Conservation (phyloP, 495 filamentous ascomycete species). For the Penicillium manginii region DNA sequence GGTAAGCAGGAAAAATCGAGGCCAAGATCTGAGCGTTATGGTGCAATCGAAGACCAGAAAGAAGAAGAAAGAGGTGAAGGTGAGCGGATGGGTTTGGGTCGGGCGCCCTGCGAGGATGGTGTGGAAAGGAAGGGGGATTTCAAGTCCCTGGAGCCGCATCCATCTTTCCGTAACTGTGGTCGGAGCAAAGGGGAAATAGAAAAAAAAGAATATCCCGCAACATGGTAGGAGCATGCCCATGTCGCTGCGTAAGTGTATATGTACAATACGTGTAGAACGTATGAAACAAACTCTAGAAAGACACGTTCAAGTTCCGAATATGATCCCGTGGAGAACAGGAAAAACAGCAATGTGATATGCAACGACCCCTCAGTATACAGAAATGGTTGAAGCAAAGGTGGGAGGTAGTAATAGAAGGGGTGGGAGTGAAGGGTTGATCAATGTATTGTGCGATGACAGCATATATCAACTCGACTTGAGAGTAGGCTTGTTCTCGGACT, state of each 20-base stretch:
- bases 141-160: neutral
- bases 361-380: constrained; percentile 25
- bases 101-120: neutral
- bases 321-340: constrained; percentile 14
- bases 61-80: constrained; percentile 1
- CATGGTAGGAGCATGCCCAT: constrained; percentile 9
- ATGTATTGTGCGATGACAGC: constrained; percentile 3
- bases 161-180: neutral
- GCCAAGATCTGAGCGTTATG: neutral
- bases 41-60: neutral
- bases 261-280: constrained; percentile 35
- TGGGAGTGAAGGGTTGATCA: neutral
- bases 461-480: constrained; percentile 1
- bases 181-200: neutral
- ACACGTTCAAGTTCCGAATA: constrained; percentile 15
- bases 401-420: constrained; percentile 3
- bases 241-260: constrained; percentile 25
- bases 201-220: constrained; percentile 1
- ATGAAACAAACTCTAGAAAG: constrained; percentile 30
- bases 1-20: constrained; percentile 18
- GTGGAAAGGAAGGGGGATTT: neutral
- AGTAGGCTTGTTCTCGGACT: constrained; percentile 20
- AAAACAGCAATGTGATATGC: constrained; percentile 27
- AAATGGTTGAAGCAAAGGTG: constrained; percentile 21
- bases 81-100: neutral